phyloP scores from a whole-genome alignment of 495 filamentous ascomycete genomes.

The Podospora australis region DNA sequence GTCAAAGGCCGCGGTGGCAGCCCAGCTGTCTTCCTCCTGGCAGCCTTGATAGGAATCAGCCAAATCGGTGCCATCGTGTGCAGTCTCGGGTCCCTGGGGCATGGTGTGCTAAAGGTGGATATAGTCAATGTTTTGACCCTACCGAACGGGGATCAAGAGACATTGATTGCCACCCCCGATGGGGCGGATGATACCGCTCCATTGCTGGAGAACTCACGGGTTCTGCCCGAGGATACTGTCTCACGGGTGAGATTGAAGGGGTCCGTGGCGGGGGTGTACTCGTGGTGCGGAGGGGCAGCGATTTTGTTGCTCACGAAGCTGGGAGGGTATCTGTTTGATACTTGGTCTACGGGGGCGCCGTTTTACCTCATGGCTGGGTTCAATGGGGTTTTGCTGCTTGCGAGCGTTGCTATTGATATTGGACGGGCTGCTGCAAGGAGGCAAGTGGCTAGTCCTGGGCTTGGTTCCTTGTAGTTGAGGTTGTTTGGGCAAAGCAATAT shows the following conservation, averaged over 20 bases:
- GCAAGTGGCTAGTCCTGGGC: too few species aligned
- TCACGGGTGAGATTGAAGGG: slow-evolving; percentile 67
- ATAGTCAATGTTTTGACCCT: slow-evolving; percentile 18
- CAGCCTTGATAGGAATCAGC: slow-evolving; percentile 72
- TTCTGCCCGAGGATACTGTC: slow-evolving; percentile 20
- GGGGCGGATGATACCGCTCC: slow-evolving; percentile 23
- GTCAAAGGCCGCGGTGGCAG: slow-evolving; percentile 52
- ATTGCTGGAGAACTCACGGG: slow-evolving; percentile 20
- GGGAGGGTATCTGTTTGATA: slow-evolving; percentile 81
- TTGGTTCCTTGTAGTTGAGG: too few species aligned
- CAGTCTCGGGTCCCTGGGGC: slow-evolving; percentile 75
- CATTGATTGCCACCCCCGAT: slow-evolving; percentile 19
- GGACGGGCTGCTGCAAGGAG: slow-evolving; percentile 8
- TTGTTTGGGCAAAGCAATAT: neutral
- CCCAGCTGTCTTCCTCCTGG: slow-evolving; percentile 64
- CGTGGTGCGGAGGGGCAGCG: slow-evolving; percentile 80
- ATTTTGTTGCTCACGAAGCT: slow-evolving; percentile 88
- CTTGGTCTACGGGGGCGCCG: slow-evolving; percentile 59
- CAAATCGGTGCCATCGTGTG: slow-evolving; percentile 96
- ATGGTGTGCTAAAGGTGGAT: slow-evolving; percentile 62
- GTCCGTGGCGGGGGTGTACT: slow-evolving; percentile 89
- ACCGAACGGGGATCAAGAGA: slow-evolving; percentile 21
- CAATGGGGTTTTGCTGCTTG: slow-evolving; percentile 63
- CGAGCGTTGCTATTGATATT: slow-evolving; percentile 42
- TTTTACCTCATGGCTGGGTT: slow-evolving; percentile 91